Percentiles rank a stretch among this genome's conserved stretches.
These are phyloP conservation scores for Begonia loranthoides DNA, from an alignment of 306 rosid species.

Conservation along the genomic window DNA sequence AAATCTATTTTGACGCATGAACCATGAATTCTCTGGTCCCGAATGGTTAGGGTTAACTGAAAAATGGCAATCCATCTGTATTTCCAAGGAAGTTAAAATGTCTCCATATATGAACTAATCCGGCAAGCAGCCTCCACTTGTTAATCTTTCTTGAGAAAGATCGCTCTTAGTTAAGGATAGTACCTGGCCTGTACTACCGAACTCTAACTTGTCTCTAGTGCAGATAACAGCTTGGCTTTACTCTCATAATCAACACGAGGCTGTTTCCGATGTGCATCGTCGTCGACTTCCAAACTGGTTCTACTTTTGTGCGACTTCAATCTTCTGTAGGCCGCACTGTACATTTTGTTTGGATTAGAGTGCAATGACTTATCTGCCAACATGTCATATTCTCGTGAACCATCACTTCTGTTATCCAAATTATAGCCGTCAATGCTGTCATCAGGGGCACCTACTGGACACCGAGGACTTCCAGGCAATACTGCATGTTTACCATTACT, in stretches of 20 bases:
- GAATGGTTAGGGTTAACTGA: too few relatives aligned
- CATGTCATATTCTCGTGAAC: slow-evolving; percentile 26
- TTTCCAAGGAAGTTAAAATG: too few relatives aligned
- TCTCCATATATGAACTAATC: too few relatives aligned
- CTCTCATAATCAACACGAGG: slow-evolving; percentile 45
- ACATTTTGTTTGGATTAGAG: slow-evolving; percentile 48
- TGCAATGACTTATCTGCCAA: slow-evolving; percentile 28
- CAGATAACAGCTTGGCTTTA: slow-evolving; percentile 39
- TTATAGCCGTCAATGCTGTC: slow-evolving; percentile 16
- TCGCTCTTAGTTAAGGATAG: too few relatives aligned
- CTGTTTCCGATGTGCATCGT: slow-evolving; percentile 54
- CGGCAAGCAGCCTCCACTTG: too few relatives aligned
- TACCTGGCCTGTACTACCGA: slow-evolving; percentile 58
- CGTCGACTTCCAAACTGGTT: slow-evolving; percentile 30
- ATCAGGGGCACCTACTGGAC: slow-evolving; percentile 21
- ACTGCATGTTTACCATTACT: slow-evolving; percentile 28
- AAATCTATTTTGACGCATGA: too few relatives aligned
- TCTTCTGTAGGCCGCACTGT: slow-evolving; percentile 66
- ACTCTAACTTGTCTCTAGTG: slow-evolving; percentile 45
- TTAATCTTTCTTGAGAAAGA: too few relatives aligned
- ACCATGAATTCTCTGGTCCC: too few relatives aligned
- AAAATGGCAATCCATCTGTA: too few relatives aligned
- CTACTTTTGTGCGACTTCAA: slow-evolving; percentile 45
- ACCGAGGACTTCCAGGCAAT: slow-evolving; percentile 22
- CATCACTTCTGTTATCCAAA: slow-evolving; percentile 32